Evolutionary conservation across 106 monocot species (phyloP).

Genomic region (Allium cepa): DNA sequence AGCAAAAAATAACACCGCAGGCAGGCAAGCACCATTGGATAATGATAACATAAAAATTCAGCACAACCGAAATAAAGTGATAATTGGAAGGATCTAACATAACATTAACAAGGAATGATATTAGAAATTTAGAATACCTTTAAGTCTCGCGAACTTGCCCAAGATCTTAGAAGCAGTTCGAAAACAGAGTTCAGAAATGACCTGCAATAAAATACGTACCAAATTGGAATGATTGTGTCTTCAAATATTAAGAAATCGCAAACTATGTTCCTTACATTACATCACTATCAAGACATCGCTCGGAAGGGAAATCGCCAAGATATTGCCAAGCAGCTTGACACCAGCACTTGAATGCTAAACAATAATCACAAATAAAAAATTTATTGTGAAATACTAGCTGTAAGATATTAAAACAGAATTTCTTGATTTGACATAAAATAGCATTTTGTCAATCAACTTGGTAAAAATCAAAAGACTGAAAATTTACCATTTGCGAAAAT

Average conservation of each 20-base stretch:
- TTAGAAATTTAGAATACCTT: constrained; percentile 38
- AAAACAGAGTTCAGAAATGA: constrained; percentile 96
- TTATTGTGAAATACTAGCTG: constrained; percentile 31
- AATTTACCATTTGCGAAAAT: constrained; percentile 90
- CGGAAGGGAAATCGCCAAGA: constrained; percentile 49
- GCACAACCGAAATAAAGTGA: too few relatives aligned
- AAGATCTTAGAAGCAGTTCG: constrained; percentile 79
- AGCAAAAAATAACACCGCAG: too few relatives aligned
- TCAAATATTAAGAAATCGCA: background rate
- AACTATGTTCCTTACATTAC: constrained; percentile 57
- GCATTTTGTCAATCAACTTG: too few relatives aligned
- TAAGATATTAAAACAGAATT: constrained; percentile 7
- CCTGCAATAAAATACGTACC: constrained; percentile 31
- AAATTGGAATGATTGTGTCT: background rate
- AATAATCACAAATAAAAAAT: background rate
- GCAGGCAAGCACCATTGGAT: too few relatives aligned
- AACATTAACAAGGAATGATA: too few relatives aligned
- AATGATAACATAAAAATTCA: too few relatives aligned
- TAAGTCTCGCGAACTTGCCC: constrained; percentile 81
- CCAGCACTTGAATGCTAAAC: constrained; percentile 90
- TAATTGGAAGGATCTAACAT: too few relatives aligned
- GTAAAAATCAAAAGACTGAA: background rate
- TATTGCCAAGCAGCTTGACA: constrained; percentile 80
- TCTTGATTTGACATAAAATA: background rate
- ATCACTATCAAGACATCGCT: constrained; percentile 66